A percentile compares a stretch with the other conserved stretches of the same genome.
phyloP scores from a whole-genome alignment of 768 basidiomycete species.

The Tulasnella sp. region DNA sequence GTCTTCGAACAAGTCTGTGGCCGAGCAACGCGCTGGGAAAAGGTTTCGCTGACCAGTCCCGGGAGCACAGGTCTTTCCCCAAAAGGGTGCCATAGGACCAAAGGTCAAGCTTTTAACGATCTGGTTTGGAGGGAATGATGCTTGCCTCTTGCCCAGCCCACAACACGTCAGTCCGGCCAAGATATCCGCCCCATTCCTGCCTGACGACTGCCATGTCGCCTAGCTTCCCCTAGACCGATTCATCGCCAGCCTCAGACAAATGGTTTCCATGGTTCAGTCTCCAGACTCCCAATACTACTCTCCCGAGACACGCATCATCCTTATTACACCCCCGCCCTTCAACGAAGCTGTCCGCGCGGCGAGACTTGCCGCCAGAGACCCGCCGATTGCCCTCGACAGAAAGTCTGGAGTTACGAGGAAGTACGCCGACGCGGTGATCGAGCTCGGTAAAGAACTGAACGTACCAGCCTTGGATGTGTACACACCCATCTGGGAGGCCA shows the following conservation, averaged over 20 bases:
- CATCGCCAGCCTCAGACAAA: constrained; percentile 51
- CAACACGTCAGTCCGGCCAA: constrained; percentile 55
- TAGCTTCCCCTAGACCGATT: constrained; percentile 50
- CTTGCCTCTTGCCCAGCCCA: constrained; percentile 50
- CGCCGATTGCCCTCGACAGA: constrained; percentile 50
- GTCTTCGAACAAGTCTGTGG: constrained; percentile 60
- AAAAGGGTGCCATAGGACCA: constrained; percentile 40
- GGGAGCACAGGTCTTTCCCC: constrained; percentile 49
- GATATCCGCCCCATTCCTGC: neutral
- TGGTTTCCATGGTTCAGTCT: constrained; percentile 56
- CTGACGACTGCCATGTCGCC: neutral
- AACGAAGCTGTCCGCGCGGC: constrained; percentile 52
- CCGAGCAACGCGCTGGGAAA: no score
- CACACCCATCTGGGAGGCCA: constrained; percentile 62
- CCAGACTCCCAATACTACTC: constrained; percentile 59
- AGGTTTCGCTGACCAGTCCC: neutral
- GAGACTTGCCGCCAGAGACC: constrained; percentile 44
- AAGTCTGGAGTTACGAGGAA: constrained; percentile 50
- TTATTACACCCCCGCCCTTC: constrained; percentile 82
- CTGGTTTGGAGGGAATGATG: constrained; percentile 87
- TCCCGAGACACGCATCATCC: constrained; percentile 62
- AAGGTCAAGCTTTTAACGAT: constrained; percentile 67
- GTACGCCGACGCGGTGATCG: constrained; percentile 65
- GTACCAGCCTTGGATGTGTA: constrained; percentile 70
- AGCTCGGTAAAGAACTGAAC: constrained; percentile 46